Evolutionary conservation across 2,329 filamentous ascomycete genomes (phyloP), one percentile per base, ranked within the genome.

Genomic region (Colletotrichum kahawae): DNA sequence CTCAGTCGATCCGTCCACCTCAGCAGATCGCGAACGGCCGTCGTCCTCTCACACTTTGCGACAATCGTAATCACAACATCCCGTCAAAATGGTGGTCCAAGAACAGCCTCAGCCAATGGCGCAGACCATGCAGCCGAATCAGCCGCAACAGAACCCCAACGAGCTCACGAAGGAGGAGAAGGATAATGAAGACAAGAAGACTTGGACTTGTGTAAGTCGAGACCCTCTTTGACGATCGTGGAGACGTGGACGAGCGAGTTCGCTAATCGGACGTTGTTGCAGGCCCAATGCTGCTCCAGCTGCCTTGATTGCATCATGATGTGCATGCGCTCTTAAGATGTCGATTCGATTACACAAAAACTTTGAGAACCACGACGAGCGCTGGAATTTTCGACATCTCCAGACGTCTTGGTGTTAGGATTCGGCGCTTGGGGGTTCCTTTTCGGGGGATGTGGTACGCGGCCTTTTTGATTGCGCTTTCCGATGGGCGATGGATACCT

Each of bases 231-330:
- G 59, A 8, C 1, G 38, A 48, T n/a, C 38, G 38, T 48, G 38
- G 38, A 7, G 18, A 48, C 18, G 3, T n/a, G 38, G 24, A 24
- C 34, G 60, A 27, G 43, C 36, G 43, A 29, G 34, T 48, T 33
- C 24, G 34, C n/a, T 65, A 13, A 48, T 48, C 36, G 62, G 21
- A 3, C 36, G 9, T 18, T 2, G 16, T 18, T 59, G 8, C 18
- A 62, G 66, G 66, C 66, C 27, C 66, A 69, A 62, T 69, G 66
- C 27, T 62, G 66, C 66, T 69, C 66, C 31, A 69, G 66, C n/a
- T 69, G 66, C 16, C 66, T 69, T 14, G 66, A 69, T 27, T 69
- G 66, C 66, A 60, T 69, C 36, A 27, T 60, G 31, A 60, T 60
- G 66, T 69, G 66, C 34, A 43, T 69, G 31, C 66, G 66, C 54